Percentiles rank a stretch among this genome's conserved stretches.
phyloP scores from a whole-genome alignment of 768 basidiomycete species.

The Boletus reticulatus region DNA sequence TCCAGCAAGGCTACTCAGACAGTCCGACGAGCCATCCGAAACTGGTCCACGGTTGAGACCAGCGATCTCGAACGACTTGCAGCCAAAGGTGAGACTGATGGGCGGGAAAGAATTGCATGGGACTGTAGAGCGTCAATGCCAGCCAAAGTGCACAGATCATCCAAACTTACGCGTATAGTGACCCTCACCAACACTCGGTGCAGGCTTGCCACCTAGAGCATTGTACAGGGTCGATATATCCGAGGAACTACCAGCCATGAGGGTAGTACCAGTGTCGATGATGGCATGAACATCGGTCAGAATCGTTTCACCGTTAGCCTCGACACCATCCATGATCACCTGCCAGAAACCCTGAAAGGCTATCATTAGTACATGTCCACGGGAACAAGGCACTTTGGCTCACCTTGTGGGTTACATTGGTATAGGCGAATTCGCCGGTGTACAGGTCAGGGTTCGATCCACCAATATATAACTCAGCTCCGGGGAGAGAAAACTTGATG shows the following conservation, averaged over 20 bases:
- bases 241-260: too few species aligned
- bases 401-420: constrained; percentile 24
- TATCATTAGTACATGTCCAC: constrained; percentile 1
- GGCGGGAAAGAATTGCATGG: constrained; percentile 29
- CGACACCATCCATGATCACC: constrained; percentile 9
- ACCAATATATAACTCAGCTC: constrained; percentile 38
- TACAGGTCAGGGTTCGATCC: constrained; percentile 38
- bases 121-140: constrained; percentile 8
- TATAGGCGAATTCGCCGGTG: constrained; percentile 36
- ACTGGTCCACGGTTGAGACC: constrained; percentile 38
- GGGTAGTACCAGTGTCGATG: too few species aligned
- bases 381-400: neutral
- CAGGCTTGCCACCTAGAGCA: constrained; percentile 4
- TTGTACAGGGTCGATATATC: neutral
- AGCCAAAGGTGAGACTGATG: constrained; percentile 37
- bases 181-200: constrained; percentile 20
- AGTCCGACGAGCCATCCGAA: constrained; percentile 21
- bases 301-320: neutral
- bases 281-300: too few species aligned
- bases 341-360: constrained; percentile 10
- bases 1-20: constrained; percentile 32
- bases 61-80: constrained; percentile 33
- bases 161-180: constrained; percentile 30
- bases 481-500: constrained; percentile 21
- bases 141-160: neutral